Evolutionary conservation across 2,329 filamentous ascomycete genomes (phyloP).

Genomic region (Helminthosporium solani): DNA sequence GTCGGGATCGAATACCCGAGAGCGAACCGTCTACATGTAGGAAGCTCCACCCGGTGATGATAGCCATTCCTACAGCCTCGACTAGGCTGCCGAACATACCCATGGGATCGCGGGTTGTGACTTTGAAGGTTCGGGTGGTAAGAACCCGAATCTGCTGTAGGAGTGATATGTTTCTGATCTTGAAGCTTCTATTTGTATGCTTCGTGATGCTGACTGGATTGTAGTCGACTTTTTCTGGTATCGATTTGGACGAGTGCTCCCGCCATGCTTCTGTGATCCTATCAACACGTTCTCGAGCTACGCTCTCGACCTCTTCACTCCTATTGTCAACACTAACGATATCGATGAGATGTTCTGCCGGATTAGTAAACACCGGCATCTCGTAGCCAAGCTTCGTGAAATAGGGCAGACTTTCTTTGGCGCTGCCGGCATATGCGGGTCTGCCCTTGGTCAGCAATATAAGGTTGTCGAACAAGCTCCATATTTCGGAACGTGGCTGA

Average conservation of each 20-base stretch:
- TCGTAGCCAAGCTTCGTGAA: slow-evolving; percentile 62
- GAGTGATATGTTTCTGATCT: slow-evolving; percentile 56
- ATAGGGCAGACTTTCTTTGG: slow-evolving; percentile 61
- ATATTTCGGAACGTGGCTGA: slow-evolving; percentile 76
- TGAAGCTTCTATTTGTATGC: slow-evolving; percentile 12
- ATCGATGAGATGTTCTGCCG: slow-evolving; percentile 75
- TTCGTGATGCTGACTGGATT: slow-evolving; percentile 3
- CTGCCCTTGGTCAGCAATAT: slow-evolving; percentile 67
- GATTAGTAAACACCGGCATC: slow-evolving; percentile 72
- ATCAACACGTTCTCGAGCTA: slow-evolving; percentile 61
- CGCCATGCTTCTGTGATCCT: slow-evolving; percentile 63
- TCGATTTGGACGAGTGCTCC: slow-evolving; percentile 16
- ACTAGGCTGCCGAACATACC: slow-evolving; percentile 70
- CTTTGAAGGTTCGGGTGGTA: slow-evolving; percentile 67
- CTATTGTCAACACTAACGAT: slow-evolving; percentile 73
- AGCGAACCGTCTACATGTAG: slow-evolving; percentile 64
- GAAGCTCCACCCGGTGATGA: slow-evolving; percentile 74
- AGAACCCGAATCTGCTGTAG: slow-evolving; percentile 64
- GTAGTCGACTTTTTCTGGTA: slow-evolving; percentile 15
- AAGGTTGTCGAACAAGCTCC: slow-evolving; percentile 72
- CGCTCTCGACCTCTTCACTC: slow-evolving; percentile 63
- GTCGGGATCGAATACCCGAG: slow-evolving; percentile 69
- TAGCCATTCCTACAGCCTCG: slow-evolving; percentile 69
- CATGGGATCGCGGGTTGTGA: slow-evolving; percentile 74
- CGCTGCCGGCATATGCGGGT: slow-evolving; percentile 66